Evolutionary conservation across 495 filamentous ascomycete species (phyloP), one percentile per base, ranked within the genome.

Genomic region (Talaromyces ruber): DNA sequence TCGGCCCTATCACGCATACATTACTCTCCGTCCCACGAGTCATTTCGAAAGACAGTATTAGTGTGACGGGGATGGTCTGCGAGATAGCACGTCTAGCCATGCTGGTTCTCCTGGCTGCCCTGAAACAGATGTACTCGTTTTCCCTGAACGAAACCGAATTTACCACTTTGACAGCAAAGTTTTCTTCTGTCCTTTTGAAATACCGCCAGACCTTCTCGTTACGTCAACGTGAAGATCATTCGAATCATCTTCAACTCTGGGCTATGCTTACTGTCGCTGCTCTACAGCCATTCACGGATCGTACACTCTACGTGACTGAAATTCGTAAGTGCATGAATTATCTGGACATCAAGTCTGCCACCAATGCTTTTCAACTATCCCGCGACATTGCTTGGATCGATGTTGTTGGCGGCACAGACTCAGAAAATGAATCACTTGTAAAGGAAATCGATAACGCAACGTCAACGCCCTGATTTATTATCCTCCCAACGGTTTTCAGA

Each of bases 1-100:
- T 60, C 6, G 59, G 59, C 11, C 43, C 59, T 16, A 18, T 32
- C 34, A 30, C 43, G 1, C 59, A 60, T 32, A 34, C 18, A 18
- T 26, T 60, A 52, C 43, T 60, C n/a, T 60, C 59, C 7, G 30
- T 52, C 30, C 59, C 59, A 39, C 59, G 59, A 45, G 6, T 60
- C 14, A 39, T 34, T 16, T 8, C 4, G 9, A 8, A 60, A 52
- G 28, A 34, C 16, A 6, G 21, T 22, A 8, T 3, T 7, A 18
- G 1, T 57, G 2, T 45, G 3, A 16, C 26, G 21, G 12, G 18
- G 8, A 12, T 50, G 25, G 0, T 34, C 6, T 14, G 59, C 2
- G 59, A 60, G 28, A 50, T 52, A 16, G 4, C 43, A 37, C 37
- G 59, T 4, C 39, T 60, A 8, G 21, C 43, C 1, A 60, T 60